phyloP scores from a whole-genome alignment of 2,329 filamentous ascomycete genomes.

The Trichoderma asperellum region DNA sequence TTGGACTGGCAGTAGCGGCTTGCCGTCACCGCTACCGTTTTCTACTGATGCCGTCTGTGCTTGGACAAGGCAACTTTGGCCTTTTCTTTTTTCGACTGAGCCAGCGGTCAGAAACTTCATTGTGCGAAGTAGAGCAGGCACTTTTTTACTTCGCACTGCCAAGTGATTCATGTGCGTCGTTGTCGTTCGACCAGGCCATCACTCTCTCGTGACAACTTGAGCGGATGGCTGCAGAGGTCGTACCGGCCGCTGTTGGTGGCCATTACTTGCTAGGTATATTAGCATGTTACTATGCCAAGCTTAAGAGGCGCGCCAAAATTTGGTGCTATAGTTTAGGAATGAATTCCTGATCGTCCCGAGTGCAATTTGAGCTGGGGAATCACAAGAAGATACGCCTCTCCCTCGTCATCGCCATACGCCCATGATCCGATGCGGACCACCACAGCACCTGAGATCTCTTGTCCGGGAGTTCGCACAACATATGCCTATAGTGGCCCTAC shows the following conservation, averaged over 20 bases:
- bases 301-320: neutral
- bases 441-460: constrained; percentile 9
- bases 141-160: neutral
- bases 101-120: neutral
- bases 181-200: constrained; percentile 1
- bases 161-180: neutral
- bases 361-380: neutral
- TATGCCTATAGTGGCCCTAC: neutral
- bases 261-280: neutral
- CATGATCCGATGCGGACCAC: constrained; percentile 14
- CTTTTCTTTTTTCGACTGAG: neutral
- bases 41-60: neutral
- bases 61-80: neutral
- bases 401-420: neutral
- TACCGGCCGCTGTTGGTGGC: constrained; percentile 3
- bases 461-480: neutral
- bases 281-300: neutral
- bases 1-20: neutral
- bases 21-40: constrained; percentile 4
- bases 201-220: constrained; percentile 5
- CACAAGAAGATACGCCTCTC: neutral
- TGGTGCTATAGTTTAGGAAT: constrained; percentile 6
- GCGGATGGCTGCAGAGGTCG: neutral
- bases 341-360: constrained; percentile 16
- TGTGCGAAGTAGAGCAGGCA: neutral